Evolutionary conservation across 2,329 filamentous ascomycete genomes (phyloP), one percentile per base, ranked within the genome.

Genomic region (Exophiala bonariae): DNA sequence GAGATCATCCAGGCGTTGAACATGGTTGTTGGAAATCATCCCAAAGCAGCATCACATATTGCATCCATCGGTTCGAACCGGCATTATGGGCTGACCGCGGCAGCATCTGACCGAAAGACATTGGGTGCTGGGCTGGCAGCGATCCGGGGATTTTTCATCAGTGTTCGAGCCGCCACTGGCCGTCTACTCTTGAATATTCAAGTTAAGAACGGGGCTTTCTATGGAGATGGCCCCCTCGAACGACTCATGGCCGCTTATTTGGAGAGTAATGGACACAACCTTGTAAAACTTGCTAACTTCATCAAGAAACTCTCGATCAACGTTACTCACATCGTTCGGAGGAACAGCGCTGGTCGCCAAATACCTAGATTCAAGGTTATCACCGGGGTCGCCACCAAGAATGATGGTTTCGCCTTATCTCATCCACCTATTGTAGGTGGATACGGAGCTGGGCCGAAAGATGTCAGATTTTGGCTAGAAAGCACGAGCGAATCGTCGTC

Each of bases 101-200:
- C 33, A 11, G 16, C 10, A 26, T 8, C 37, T 16, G 8, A 41
- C 9, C 23, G 8, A 22, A 26, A 4, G 8, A 17, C 17, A n/a
- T 22, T 41, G 9, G 37, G 20, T 14, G 19, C 20, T 10, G 20
- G 37, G n/a, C 66, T 86, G 0, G 68, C 78, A 38, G 80, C 80
- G 1, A 62, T 82, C 3, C 73, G 81, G 33, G 83, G 83, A 0
- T 86, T 79, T 63, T 85, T 79, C 58, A 70, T 80, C 9, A 84
- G 80, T 57, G 77, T 82, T 22, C 78, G 83, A 4, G 74, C 79
- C 2, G 76, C 79, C 2, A 78, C 79, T 11, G 74, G 73, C 31
- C 72, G 81, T 3, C 66, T 85, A 3, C 60, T 86, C 1, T 62
- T 85, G 10, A 86, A 86, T 47, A 67, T 85, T 3, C 83, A 86